These are phyloP conservation scores for Lepidium campestre DNA, from an alignment of 441 rosid species.

Conservation along the genomic window DNA sequence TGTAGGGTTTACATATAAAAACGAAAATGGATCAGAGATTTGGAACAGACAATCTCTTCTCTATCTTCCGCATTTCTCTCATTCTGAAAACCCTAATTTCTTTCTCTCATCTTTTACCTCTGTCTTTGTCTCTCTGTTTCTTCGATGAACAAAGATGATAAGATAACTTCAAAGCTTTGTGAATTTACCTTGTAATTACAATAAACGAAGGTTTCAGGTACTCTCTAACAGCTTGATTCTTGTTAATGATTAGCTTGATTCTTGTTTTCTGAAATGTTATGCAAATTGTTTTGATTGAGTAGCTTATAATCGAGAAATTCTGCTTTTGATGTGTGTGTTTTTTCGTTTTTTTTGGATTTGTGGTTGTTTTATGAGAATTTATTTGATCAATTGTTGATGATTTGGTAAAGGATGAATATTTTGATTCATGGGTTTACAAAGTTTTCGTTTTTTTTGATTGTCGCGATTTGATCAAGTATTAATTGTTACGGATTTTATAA, in stretches of 20 bases:
- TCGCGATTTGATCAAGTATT: neutral
- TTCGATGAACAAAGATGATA: neutral
- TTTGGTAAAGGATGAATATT: neutral
- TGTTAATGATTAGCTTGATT: neutral
- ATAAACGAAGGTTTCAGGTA: neutral
- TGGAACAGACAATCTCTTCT: constrained; percentile 10
- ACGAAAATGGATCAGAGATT: constrained; percentile 21
- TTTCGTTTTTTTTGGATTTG: too few species aligned
- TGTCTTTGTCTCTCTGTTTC: constrained; percentile 1
- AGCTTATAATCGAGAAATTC: neutral
- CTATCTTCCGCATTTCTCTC: constrained; percentile 22
- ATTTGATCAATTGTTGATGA: neutral
- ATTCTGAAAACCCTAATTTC: constrained; percentile 22
- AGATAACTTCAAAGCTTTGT: constrained; percentile 13
- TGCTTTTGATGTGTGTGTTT: neutral
- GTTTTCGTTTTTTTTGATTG: neutral
- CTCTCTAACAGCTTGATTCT: neutral
- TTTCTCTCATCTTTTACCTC: neutral
- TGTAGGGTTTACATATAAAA: constrained; percentile 31
- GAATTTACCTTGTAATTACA: neutral
- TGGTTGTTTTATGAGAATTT: neutral
- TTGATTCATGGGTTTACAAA: neutral
- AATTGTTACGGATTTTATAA: neutral
- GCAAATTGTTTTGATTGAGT: constrained; percentile 1
- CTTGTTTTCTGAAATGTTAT: neutral